phyloP scores from a whole-genome alignment of 768 basidiomycete genomes.

The Phlebiopsis gigantea region DNA sequence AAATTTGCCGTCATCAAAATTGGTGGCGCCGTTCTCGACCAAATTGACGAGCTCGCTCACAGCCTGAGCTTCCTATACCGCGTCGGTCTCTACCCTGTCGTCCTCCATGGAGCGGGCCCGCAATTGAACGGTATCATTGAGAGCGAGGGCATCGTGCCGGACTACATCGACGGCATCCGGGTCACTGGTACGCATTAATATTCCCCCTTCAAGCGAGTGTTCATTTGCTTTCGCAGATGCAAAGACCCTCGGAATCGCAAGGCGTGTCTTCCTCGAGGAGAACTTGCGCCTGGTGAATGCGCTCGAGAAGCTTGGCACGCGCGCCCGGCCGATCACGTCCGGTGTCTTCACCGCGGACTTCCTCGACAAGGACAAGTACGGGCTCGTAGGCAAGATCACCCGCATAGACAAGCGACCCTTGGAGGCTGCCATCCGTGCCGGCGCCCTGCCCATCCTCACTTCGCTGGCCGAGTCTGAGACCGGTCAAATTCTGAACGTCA shows the following conservation, averaged over 20 bases:
- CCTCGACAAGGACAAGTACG: constrained; percentile 92
- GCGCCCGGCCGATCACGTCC: constrained; percentile 95
- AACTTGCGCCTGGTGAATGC: constrained; percentile 93
- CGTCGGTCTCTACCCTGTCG: constrained; percentile 95
- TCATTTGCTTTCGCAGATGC: constrained; percentile 51
- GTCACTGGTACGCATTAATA: constrained; percentile 69
- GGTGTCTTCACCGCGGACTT: constrained; percentile 98
- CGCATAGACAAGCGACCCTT: constrained; percentile 97
- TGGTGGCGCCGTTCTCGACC: constrained; percentile 90
- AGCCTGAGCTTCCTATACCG: constrained; percentile 96
- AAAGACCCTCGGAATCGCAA: constrained; percentile 91
- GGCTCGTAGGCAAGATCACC: constrained; percentile 93
- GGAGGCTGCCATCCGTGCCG: constrained; percentile 89
- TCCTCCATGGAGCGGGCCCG: constrained; percentile 94
- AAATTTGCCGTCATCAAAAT: constrained; percentile 98
- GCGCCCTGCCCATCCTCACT: constrained; percentile 93
- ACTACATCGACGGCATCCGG: constrained; percentile 96
- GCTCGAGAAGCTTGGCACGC: constrained; percentile 90
- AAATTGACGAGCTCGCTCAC: constrained; percentile 90
- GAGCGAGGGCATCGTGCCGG: constrained; percentile 86
- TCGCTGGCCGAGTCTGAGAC: constrained; percentile 91
- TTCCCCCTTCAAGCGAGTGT: not conserved
- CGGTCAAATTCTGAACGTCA: constrained; percentile 99
- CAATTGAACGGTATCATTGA: constrained; percentile 94
- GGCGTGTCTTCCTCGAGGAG: constrained; percentile 95